These are phyloP conservation scores for Fusarium proliferatum DNA, from an alignment of 2,329 filamentous ascomycete genomes.

Conservation along the genomic window DNA sequence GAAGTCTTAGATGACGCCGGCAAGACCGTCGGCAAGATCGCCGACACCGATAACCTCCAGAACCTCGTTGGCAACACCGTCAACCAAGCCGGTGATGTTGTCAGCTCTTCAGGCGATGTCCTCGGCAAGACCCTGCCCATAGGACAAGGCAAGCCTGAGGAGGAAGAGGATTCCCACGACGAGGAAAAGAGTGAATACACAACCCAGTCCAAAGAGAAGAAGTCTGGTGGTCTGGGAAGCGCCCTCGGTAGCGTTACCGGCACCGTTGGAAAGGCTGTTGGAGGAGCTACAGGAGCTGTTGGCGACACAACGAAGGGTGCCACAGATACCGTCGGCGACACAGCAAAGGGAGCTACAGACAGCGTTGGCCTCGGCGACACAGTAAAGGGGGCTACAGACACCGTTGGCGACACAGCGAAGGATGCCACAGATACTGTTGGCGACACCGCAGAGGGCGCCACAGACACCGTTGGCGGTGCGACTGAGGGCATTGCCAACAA, in stretches of 20 bases:
- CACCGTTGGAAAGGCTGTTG: constrained; percentile 12
- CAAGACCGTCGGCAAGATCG: constrained; percentile 56
- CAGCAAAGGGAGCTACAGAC: background rate
- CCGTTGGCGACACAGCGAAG: constrained; percentile 18
- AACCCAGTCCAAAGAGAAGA: constrained; percentile 51
- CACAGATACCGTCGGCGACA: constrained; percentile 14
- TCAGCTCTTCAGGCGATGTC: constrained; percentile 53
- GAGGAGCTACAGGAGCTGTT: constrained; percentile 13
- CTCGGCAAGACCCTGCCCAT: constrained; percentile 54
- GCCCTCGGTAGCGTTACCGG: constrained; percentile 22
- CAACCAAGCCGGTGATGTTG: constrained; percentile 50
- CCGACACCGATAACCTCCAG: constrained; percentile 53
- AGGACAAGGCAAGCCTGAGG: constrained; percentile 45
- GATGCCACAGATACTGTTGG: constrained; percentile 14
- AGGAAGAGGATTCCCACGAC: constrained; percentile 33
- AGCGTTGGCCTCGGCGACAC: constrained; percentile 13
- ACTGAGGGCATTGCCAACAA: constrained; percentile 37
- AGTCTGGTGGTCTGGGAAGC: constrained; percentile 44
- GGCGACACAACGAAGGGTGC: constrained; percentile 22
- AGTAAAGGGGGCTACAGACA: background rate
- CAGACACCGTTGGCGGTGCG: constrained; percentile 24
- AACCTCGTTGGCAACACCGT: constrained; percentile 57
- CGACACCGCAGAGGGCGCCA: constrained; percentile 7
- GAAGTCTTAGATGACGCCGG: constrained; percentile 59
- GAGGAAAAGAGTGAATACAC: constrained; percentile 54